phyloP scores from a whole-genome alignment of 179 eudicot species.

The Beta lomatogona region DNA sequence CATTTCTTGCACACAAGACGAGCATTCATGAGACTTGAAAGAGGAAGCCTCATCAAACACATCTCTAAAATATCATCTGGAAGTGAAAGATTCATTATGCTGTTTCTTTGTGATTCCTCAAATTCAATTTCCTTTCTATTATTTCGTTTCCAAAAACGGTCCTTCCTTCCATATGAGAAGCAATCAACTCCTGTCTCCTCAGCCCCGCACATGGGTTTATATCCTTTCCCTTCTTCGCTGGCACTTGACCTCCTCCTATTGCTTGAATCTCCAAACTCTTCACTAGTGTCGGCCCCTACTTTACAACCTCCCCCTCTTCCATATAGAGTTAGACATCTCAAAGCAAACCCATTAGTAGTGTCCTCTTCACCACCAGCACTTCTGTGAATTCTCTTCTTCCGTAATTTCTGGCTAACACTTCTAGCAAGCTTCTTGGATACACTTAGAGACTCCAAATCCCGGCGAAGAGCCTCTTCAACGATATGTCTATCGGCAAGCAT shows the following conservation, averaged over 20 bases:
- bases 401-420: conserved; percentile 73
- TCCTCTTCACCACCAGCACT: conserved; percentile 60
- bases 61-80: conserved; percentile 94
- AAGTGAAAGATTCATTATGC: conserved; percentile 53
- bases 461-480: conserved; percentile 51
- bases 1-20: conserved; percentile 96
- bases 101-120: conserved; percentile 36
- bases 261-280: conserved; percentile 58
- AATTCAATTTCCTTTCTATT: conserved; percentile 45
- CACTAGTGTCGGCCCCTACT: conserved; percentile 84
- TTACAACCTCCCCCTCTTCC: conserved; percentile 92
- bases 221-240: conserved; percentile 66
- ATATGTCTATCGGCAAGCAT: conserved; percentile 54
- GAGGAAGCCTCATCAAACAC: conserved; percentile 92
- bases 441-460: conserved; percentile 70
- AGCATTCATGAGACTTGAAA: conserved; percentile 88
- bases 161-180: conserved; percentile 72
- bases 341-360: conserved; percentile 50
- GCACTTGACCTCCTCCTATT: conserved; percentile 63
- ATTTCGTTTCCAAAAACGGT: conserved; percentile 61
- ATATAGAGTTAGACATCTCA: conserved; percentile 68
- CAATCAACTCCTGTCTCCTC: conserved; percentile 73
- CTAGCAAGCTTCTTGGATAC: conserved; percentile 77
- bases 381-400: conserved; percentile 56
- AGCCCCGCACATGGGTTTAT: conserved; percentile 50